These are phyloP conservation scores for Exophiala lecanii-corni DNA, from an alignment of 2,329 filamentous ascomycete genomes.

Conservation along the genomic window DNA sequence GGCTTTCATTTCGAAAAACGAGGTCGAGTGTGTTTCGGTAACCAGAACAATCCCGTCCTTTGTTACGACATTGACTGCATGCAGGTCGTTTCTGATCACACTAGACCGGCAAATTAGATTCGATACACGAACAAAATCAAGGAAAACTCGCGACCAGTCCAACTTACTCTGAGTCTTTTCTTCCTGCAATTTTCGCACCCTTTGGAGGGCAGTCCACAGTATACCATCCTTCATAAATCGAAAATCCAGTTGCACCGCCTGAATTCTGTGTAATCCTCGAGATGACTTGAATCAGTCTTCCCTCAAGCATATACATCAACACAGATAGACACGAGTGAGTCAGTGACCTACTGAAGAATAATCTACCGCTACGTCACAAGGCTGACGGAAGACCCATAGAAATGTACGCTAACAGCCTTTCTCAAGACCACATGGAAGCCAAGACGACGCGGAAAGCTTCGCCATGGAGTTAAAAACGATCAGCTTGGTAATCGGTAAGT, in stretches of 20 bases:
- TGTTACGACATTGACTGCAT: slow-evolving; percentile 59
- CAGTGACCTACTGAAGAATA: neutral
- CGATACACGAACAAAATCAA: slow-evolving; percentile 12
- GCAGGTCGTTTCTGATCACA: slow-evolving; percentile 58
- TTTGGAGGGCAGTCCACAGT: slow-evolving; percentile 42
- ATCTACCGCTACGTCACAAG: neutral
- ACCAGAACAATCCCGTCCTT: slow-evolving; percentile 57
- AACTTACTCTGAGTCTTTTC: slow-evolving; percentile 35
- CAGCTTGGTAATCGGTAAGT: too few relatives aligned
- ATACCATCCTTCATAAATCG: slow-evolving; percentile 32
- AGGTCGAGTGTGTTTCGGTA: slow-evolving; percentile 61
- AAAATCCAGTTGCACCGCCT: neutral
- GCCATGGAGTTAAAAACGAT: too few relatives aligned
- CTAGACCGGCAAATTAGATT: slow-evolving; percentile 36
- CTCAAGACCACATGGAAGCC: too few relatives aligned
- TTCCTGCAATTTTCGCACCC: slow-evolving; percentile 41
- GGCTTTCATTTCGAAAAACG: slow-evolving; percentile 63
- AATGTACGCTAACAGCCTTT: too few relatives aligned
- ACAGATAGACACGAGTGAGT: neutral
- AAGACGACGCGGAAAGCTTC: too few relatives aligned
- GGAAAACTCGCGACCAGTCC: neutral
- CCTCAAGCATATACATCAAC: neutral
- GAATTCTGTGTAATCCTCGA: neutral
- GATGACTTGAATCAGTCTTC: too few relatives aligned
- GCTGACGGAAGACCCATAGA: neutral